Evolutionary conservation across 2,329 filamentous ascomycete genomes (phyloP).

Genomic region (Epichloe gansuensis): DNA sequence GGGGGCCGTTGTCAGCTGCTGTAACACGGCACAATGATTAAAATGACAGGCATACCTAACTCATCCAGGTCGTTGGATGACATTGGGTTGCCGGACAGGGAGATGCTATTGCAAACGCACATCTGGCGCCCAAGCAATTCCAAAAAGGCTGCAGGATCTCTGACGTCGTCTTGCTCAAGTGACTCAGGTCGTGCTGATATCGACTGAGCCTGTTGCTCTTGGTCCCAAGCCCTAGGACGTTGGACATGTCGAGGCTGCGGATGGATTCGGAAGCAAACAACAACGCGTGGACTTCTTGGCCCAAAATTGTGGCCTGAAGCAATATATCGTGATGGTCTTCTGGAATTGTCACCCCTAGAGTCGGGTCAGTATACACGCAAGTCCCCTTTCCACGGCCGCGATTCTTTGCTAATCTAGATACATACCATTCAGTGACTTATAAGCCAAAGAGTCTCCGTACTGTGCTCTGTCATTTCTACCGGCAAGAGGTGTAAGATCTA

Average conservation of each 20-base stretch:
- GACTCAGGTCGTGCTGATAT: conserved; percentile 12
- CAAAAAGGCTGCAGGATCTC: conserved; percentile 35
- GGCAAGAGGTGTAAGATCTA: conserved; percentile 33
- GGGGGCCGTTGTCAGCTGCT: neutral
- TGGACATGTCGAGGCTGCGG: conserved; percentile 40
- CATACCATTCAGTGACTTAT: conserved; percentile 40
- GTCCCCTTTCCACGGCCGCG: neutral
- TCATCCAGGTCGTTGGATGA: conserved; percentile 35
- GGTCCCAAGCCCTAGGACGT: conserved; percentile 23
- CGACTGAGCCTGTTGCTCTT: conserved; percentile 12
- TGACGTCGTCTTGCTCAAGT: conserved; percentile 16
- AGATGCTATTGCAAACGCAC: conserved; percentile 38
- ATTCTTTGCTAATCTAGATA: neutral
- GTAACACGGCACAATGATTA: neutral
- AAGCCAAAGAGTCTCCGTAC: conserved; percentile 35
- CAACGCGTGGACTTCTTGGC: conserved; percentile 44
- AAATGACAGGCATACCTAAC: conserved; percentile 24
- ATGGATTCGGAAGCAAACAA: conserved; percentile 44
- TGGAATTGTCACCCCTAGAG: conserved; percentile 31
- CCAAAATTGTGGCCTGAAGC: conserved; percentile 36
- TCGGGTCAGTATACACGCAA: neutral
- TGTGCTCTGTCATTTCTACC: conserved; percentile 30
- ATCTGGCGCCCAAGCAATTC: conserved; percentile 35
- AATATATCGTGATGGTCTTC: conserved; percentile 36
- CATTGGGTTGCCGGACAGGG: conserved; percentile 37